phyloP scores from a whole-genome alignment of 306 rosid species.

The Cucurbita argyrosperma region DNA sequence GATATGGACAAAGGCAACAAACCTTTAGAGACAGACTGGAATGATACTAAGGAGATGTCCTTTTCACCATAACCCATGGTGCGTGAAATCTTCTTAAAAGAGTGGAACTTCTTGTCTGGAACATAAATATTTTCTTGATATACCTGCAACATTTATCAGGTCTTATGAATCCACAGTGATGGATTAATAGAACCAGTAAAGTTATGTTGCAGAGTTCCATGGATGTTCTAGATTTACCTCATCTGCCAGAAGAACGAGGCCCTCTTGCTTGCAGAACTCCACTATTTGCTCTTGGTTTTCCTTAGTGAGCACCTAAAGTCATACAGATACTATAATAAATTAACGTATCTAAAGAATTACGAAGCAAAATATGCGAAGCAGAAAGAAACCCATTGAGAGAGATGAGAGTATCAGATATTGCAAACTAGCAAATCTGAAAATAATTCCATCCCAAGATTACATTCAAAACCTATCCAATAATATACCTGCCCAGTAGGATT shows the following conservation, averaged over 20 bases:
- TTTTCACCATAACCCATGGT: conserved; percentile 65
- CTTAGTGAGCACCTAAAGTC: conserved; percentile 46
- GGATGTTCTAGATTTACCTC: conserved; percentile 39
- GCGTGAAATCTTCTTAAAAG: conserved; percentile 75
- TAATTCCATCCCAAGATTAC: not conserved
- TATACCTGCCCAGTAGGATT: conserved; percentile 96
- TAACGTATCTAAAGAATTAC: not conserved
- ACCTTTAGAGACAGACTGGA: conserved; percentile 94
- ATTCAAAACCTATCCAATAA: not conserved
- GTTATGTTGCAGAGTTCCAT: not conserved
- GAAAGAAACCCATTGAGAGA: not conserved
- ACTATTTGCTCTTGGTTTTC: conserved; percentile 65
- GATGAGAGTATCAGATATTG: not conserved
- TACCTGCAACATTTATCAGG: conserved; percentile 30
- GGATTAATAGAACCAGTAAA: not conserved
- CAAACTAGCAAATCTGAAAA: not conserved
- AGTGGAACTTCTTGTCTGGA: conserved; percentile 75
- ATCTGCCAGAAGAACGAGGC: conserved; percentile 88
- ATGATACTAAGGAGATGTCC: conserved; percentile 61
- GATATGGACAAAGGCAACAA: not conserved
- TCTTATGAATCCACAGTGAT: not conserved
- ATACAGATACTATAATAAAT: not conserved
- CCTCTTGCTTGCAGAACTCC: conserved; percentile 73
- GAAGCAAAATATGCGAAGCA: not conserved
- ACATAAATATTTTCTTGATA: conserved; percentile 80